phyloP scores from a whole-genome alignment of 2,329 filamentous ascomycete species.

The Botryotinia convoluta region DNA sequence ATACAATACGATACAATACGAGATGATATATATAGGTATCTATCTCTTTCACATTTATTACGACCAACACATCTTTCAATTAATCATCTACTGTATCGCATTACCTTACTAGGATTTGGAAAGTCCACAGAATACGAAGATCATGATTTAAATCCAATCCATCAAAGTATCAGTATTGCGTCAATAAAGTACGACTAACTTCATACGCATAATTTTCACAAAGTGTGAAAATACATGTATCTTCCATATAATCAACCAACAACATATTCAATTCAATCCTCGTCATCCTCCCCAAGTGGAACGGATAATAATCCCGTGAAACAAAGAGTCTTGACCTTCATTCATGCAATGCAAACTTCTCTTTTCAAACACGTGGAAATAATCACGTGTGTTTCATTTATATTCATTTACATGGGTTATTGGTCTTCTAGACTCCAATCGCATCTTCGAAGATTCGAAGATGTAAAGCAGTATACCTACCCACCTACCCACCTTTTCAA shows the following conservation, averaged over 20 bases:
- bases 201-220: not conserved
- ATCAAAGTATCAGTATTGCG: not conserved
- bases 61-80: not conserved
- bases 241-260: not conserved
- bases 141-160: not conserved
- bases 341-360: not conserved
- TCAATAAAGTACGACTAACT: not conserved
- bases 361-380: not conserved
- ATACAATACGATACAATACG: not conserved
- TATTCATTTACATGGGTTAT: not conserved
- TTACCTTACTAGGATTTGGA: not conserved
- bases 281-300: not conserved
- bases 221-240: not conserved
- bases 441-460: not conserved
- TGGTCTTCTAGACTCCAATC: not conserved
- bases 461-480: not conserved
- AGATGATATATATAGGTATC: not conserved
- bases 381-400: constrained; percentile 6
- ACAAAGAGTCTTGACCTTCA: not conserved
- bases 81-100: not conserved
- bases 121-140: not conserved
- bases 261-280: no score
- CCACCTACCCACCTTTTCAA: not conserved
- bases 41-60: not conserved
- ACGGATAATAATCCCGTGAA: not conserved